Evolutionary conservation across 352 stramenopile species (phyloP).

Genomic region (Thalassiosira ordinaria): DNA sequence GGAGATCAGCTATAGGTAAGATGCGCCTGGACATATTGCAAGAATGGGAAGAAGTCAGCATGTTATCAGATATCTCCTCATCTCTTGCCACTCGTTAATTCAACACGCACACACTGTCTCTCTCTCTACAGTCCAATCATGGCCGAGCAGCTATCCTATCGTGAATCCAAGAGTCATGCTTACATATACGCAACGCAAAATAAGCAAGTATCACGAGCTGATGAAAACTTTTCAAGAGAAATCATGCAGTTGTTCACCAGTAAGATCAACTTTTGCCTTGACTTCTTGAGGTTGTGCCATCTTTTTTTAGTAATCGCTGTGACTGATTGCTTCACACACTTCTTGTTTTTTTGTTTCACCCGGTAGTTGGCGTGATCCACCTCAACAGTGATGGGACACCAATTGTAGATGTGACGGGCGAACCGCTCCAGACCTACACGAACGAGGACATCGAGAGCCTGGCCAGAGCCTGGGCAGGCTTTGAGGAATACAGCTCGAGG

Average conservation of each 20-base stretch:
- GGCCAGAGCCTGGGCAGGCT: constrained; percentile 76
- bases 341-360: no score
- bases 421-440: constrained; percentile 28
- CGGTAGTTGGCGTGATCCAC: constrained; percentile 63
- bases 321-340: no score
- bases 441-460: constrained; percentile 70
- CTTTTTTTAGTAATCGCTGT: no score
- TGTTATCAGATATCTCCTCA: background rate
- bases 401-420: background rate
- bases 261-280: no score
- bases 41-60: background rate
- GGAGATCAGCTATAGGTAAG: constrained; percentile 50
- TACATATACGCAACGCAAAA: no score
- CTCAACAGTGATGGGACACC: constrained; percentile 60
- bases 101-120: no score
- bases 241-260: constrained; percentile 72
- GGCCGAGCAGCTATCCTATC: no score
- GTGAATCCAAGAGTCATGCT: no score
- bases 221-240: constrained; percentile 85
- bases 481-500: no score
- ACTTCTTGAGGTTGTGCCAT: no score
- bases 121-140: no score
- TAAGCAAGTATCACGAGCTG: constrained; percentile 34
- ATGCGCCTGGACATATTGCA: background rate
- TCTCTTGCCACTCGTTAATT: no score